These are phyloP conservation scores for Eimeria nieschulzi DNA, from an alignment of 169 alveolate genomes.

Conservation along the genomic window DNA sequence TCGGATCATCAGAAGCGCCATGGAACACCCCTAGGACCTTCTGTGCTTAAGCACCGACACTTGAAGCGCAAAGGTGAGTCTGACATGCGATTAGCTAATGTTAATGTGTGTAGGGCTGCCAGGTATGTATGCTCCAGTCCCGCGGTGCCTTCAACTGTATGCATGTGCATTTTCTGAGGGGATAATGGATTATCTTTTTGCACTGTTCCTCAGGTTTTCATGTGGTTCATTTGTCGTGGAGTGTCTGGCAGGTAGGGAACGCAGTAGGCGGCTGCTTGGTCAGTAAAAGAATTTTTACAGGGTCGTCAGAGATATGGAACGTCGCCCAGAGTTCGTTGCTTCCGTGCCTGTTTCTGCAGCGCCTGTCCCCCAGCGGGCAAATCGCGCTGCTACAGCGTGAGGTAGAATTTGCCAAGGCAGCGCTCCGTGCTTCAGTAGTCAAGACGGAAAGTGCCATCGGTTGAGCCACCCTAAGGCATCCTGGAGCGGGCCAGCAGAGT, in stretches of 20 bases:
- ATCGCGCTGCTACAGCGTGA: constrained; percentile 28
- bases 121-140: no score
- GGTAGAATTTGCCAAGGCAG: neutral
- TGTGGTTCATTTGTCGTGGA: constrained; percentile 41
- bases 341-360: neutral
- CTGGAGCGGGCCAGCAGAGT: no score
- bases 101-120: no score
- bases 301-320: neutral
- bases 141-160: neutral
- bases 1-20: neutral
- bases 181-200: no score
- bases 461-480: no score
- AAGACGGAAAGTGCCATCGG: no score
- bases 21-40: constrained; percentile 62
- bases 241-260: constrained; percentile 35
- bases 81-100: no score
- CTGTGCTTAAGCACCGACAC: constrained; percentile 67
- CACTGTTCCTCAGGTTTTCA: constrained; percentile 26
- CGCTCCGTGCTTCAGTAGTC: no score
- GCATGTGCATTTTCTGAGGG: neutral
- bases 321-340: neutral
- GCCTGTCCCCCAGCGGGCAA: constrained; percentile 6
- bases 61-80: constrained; percentile 56
- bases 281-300: no score
- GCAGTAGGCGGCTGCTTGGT: neutral